phyloP scores from a whole-genome alignment of 2,329 filamentous ascomycete species.

The Orbilia brochopaga region DNA sequence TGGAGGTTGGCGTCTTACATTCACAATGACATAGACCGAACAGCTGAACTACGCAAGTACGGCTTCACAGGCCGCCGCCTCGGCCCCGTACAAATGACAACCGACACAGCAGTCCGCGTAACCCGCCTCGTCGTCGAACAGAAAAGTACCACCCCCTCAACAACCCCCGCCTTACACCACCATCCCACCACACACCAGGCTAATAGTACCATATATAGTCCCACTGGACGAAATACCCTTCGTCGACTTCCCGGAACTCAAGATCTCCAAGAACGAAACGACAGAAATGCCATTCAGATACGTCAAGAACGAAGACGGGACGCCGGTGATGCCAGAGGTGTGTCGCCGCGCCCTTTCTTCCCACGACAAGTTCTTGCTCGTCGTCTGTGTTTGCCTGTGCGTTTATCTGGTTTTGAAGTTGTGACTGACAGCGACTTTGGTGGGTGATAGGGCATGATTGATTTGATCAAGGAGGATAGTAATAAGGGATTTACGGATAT shows the following conservation, averaged over 20 bases:
- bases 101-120: constrained; percentile 92
- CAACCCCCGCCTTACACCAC: constrained; percentile 13
- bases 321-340: constrained; percentile 91
- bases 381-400: too few species aligned
- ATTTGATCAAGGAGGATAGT: constrained; percentile 89
- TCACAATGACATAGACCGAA: constrained; percentile 70
- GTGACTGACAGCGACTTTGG: not conserved
- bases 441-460: constrained; percentile 78
- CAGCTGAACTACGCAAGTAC: constrained; percentile 92
- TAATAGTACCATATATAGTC: constrained; percentile 65
- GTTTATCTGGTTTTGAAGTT: too few species aligned
- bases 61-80: constrained; percentile 86
- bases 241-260: constrained; percentile 85
- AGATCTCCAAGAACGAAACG: constrained; percentile 87
- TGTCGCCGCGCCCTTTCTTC: too few species aligned
- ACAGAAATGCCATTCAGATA: constrained; percentile 99
- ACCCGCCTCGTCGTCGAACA: constrained; percentile 87
- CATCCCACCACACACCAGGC: not conserved
- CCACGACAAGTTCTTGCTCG: too few species aligned
- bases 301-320: constrained; percentile 71
- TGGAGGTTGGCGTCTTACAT: constrained; percentile 19
- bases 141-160: constrained; percentile 67
- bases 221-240: constrained; percentile 80
- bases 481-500: constrained; percentile 90
- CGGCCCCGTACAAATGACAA: constrained; percentile 96